phyloP scores from a whole-genome alignment of 2,329 filamentous ascomycete genomes.

The Ascochyta clinopodiicola region DNA sequence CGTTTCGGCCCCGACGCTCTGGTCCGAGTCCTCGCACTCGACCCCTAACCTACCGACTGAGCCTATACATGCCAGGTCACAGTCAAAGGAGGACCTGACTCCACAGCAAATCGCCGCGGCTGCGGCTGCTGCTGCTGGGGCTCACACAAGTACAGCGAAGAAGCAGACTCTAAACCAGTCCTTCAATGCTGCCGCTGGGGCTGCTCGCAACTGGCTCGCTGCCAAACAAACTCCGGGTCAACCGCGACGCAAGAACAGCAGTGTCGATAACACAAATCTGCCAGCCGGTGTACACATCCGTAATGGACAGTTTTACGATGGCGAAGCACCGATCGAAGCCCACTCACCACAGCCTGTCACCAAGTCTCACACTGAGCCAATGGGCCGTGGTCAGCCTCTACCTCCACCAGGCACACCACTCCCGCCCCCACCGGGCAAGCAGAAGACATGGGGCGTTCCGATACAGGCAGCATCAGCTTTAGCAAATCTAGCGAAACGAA shows the following conservation, averaged over 20 bases:
- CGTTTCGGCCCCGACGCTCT: slow-evolving; percentile 32
- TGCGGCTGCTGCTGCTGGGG: slow-evolving; percentile 29
- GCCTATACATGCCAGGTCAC: slow-evolving; percentile 18
- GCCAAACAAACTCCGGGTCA: slow-evolving; percentile 48
- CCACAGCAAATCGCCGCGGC: slow-evolving; percentile 32
- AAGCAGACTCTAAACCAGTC: slow-evolving; percentile 45
- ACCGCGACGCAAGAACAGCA: slow-evolving; percentile 17
- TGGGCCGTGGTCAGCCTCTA: slow-evolving; percentile 81
- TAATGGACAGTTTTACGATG: slow-evolving; percentile 12
- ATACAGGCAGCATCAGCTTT: slow-evolving; percentile 52
- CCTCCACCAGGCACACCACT: slow-evolving; percentile 82
- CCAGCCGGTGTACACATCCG: slow-evolving; percentile 20
- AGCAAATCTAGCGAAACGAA: slow-evolving; percentile 65
- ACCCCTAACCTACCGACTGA: slow-evolving; percentile 14
- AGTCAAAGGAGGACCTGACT: slow-evolving; percentile 28
- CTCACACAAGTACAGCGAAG: slow-evolving; percentile 17
- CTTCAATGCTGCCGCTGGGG: slow-evolving; percentile 58
- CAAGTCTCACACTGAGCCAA: slow-evolving; percentile 65
- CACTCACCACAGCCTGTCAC: slow-evolving; percentile 10
- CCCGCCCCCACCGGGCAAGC: slow-evolving; percentile 69
- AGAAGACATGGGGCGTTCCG: slow-evolving; percentile 56
- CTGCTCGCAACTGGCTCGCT: slow-evolving; percentile 67
- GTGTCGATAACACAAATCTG: slow-evolving; percentile 16
- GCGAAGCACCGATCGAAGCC: slow-evolving; percentile 9
- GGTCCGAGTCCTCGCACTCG: slow-evolving; percentile 23